Conservation (phyloP, 2,329 filamentous ascomycete species). For the Ceratocystis diversiconidia region DNA sequence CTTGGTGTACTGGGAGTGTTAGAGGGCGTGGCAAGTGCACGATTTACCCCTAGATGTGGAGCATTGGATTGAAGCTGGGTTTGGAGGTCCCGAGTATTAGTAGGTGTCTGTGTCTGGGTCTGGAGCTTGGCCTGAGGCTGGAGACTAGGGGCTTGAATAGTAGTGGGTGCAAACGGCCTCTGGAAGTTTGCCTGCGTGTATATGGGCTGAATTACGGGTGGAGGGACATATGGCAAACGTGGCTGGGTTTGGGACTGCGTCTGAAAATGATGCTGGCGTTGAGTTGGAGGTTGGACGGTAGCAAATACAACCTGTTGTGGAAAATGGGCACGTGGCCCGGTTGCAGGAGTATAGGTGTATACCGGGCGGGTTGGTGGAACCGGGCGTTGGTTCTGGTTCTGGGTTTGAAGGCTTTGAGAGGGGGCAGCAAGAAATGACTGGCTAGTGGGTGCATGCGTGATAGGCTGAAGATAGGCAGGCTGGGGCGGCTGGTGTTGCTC, state of each 20-base stretch:
- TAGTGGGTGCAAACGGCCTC: background rate
- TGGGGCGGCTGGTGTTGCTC: background rate
- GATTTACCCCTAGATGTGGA: background rate
- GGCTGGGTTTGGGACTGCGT: background rate
- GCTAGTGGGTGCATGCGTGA: background rate
- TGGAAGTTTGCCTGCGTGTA: background rate
- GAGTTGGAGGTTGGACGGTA: background rate
- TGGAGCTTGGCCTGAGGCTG: background rate
- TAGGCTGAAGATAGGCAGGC: background rate
- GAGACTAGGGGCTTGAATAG: background rate
- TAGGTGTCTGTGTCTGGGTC: background rate
- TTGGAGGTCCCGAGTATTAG: no score
- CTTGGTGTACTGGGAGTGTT: background rate
- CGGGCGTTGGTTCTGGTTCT: background rate
- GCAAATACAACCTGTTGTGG: background rate
- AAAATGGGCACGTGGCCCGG: background rate
- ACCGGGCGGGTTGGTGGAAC: background rate
- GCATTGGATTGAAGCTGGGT: background rate
- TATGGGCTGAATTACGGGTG: background rate
- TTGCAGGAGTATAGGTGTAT: background rate
- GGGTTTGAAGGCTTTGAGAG: background rate
- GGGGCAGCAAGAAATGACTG: background rate
- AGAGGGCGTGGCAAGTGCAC: background rate
- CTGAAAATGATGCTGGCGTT: constrained; percentile 1
- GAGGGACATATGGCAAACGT: background rate